These are phyloP conservation scores for Paraphaeosphaeria sporulosa DNA, from an alignment of 2,329 filamentous ascomycete genomes.

Conservation along the genomic window DNA sequence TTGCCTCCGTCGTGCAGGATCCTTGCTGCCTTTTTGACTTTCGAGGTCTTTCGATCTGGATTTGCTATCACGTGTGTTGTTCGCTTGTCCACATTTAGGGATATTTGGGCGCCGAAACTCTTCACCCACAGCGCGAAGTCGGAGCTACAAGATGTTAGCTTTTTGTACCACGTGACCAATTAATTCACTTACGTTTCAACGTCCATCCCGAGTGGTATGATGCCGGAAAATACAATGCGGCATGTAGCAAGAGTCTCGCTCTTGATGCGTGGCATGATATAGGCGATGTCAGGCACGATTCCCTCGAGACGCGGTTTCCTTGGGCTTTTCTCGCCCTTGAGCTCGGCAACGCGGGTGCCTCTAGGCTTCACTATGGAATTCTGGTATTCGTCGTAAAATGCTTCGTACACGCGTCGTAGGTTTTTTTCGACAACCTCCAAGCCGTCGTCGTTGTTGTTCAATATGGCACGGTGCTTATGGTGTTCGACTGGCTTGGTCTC, in stretches of 20 bases:
- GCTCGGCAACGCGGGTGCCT: constrained; percentile 58
- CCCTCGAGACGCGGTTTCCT: constrained; percentile 58
- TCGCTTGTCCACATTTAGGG: constrained; percentile 61
- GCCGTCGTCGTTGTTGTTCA: constrained; percentile 88
- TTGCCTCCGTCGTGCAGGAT: constrained; percentile 61
- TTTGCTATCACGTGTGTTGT: constrained; percentile 78
- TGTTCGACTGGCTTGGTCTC: constrained; percentile 41
- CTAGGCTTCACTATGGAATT: constrained; percentile 53
- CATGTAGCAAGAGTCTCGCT: constrained; percentile 75
- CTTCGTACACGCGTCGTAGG: constrained; percentile 75
- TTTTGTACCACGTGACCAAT: neutral
- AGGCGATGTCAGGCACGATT: constrained; percentile 82
- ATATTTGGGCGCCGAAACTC: constrained; percentile 80
- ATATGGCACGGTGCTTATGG: constrained; percentile 68
- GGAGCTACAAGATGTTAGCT: constrained; percentile 57
- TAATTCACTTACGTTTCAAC: constrained; percentile 63
- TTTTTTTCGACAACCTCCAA: constrained; percentile 78
- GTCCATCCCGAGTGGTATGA: constrained; percentile 83
- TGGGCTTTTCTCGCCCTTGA: constrained; percentile 58
- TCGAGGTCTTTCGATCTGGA: constrained; percentile 78
- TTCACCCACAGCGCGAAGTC: constrained; percentile 89
- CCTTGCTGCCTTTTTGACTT: constrained; percentile 85
- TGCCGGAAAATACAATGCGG: constrained; percentile 86
- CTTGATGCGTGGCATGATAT: constrained; percentile 85
- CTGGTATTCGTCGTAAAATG: constrained; percentile 87